Percentiles rank a stretch among this genome's conserved stretches.
These are phyloP conservation scores for Cryomyces antarcticus DNA, from an alignment of 495 filamentous ascomycete species.

Conservation along the genomic window DNA sequence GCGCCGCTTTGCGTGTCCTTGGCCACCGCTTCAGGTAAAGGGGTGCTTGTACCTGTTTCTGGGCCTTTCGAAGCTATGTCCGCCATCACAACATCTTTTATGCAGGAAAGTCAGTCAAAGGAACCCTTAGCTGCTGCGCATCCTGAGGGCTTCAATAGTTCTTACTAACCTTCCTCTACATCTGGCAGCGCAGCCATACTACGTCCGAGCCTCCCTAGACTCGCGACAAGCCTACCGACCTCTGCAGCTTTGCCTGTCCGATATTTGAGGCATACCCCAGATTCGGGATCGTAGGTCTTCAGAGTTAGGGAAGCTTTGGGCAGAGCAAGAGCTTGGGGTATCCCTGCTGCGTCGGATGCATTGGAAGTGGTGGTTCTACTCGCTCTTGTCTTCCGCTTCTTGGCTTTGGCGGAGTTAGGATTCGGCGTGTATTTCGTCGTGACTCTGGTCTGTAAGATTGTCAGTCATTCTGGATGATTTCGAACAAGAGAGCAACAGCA, in stretches of 20 bases:
- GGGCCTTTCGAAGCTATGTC: constrained; percentile 1
- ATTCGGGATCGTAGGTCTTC: constrained; percentile 74
- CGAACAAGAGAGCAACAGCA: background rate
- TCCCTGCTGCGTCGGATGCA: constrained; percentile 8
- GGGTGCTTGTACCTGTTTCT: background rate
- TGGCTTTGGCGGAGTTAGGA: constrained; percentile 1
- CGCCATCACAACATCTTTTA: constrained; percentile 4
- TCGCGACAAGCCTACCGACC: constrained; percentile 59
- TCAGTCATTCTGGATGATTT: constrained; percentile 1
- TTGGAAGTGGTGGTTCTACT: constrained; percentile 1
- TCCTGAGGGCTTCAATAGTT: background rate
- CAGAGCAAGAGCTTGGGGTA: constrained; percentile 7
- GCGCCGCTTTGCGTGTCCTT: background rate
- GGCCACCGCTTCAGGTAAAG: background rate
- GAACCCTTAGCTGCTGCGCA: background rate
- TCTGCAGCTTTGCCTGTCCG: constrained; percentile 40
- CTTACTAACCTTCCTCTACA: constrained; percentile 14
- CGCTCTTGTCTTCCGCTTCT: constrained; percentile 7
- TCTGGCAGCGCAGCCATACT: constrained; percentile 41
- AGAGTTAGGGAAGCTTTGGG: constrained; percentile 48
- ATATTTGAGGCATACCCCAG: constrained; percentile 37
- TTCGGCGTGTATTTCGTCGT: constrained; percentile 54
- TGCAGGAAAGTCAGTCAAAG: background rate
- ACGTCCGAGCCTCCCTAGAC: constrained; percentile 44
- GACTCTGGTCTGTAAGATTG: constrained; percentile 45